Evolutionary conservation across 2,329 filamentous ascomycete genomes (phyloP).

Genomic region (Aureobasidium zeae): DNA sequence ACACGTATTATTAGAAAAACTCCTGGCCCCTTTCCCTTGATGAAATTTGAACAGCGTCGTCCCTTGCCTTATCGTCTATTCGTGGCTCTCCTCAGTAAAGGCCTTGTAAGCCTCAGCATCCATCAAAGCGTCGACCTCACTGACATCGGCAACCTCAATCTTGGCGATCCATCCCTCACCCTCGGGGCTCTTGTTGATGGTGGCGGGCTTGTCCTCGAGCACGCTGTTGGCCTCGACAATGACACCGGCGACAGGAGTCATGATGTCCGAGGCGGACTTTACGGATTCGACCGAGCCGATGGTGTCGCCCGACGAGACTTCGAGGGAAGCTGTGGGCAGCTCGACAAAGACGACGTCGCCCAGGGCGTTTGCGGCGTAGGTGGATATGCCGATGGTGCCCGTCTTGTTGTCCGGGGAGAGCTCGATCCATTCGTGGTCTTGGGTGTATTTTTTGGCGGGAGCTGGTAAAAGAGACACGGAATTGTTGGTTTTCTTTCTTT

Average conservation of each 20-base stretch:
- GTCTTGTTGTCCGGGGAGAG: conserved; percentile 54
- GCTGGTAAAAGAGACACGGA: no score
- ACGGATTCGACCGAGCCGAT: conserved; percentile 96
- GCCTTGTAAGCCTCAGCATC: conserved; percentile 65
- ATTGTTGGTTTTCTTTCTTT: no score
- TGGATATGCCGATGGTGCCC: conserved; percentile 72
- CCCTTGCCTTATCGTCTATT: no score
- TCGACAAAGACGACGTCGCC: conserved; percentile 97
- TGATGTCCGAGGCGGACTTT: conserved; percentile 96
- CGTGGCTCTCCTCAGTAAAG: conserved; percentile 50
- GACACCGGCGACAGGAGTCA: conserved; percentile 72
- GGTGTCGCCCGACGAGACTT: conserved; percentile 66
- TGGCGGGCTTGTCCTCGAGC: conserved; percentile 75
- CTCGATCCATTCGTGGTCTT: conserved; percentile 98
- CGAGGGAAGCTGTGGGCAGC: conserved; percentile 63
- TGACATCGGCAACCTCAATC: conserved; percentile 62
- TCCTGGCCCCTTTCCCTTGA: neutral
- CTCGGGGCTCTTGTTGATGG: conserved; percentile 86
- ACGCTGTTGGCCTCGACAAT: conserved; percentile 63
- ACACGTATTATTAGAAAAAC: conserved; percentile 1
- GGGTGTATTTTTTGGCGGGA: conserved; percentile 75
- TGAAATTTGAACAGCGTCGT: no score
- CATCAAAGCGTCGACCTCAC: conserved; percentile 70
- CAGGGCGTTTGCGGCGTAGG: conserved; percentile 83
- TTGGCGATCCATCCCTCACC: conserved; percentile 87